Evolutionary conservation across 208 protist genomes (phyloP).

Genomic region (Trypanosoma caninum): DNA sequence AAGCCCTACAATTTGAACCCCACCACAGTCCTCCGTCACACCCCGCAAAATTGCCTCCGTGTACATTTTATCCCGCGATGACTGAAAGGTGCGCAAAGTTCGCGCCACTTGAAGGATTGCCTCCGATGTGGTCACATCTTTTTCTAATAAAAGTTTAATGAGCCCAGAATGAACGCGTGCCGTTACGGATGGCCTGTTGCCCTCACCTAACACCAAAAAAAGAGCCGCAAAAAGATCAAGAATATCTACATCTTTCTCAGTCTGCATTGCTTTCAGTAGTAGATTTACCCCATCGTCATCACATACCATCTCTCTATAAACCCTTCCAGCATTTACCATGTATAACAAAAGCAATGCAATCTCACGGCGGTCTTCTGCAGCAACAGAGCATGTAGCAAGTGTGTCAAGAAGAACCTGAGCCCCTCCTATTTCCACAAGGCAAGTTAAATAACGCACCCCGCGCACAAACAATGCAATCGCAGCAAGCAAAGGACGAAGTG

Average conservation of each 20-base stretch:
- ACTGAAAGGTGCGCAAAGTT: conserved; percentile 62
- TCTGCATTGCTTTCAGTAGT: conserved; percentile 52
- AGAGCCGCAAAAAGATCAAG: conserved; percentile 54
- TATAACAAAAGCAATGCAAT: conserved; percentile 68
- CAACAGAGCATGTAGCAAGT: conserved; percentile 18
- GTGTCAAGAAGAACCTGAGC: conserved; percentile 56
- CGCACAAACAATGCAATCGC: conserved; percentile 74
- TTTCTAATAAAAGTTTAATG: conserved; percentile 35
- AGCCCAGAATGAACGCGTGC: conserved; percentile 58
- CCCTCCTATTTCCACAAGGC: conserved; percentile 72
- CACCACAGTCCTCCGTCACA: conserved; percentile 7
- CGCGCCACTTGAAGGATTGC: conserved; percentile 49
- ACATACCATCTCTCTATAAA: conserved; percentile 88
- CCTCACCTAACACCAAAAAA: conserved; percentile 62
- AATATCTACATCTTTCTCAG: conserved; percentile 45
- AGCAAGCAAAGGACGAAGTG: conserved; percentile 49
- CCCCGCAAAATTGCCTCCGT: conserved; percentile 5
- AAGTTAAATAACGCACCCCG: conserved; percentile 66
- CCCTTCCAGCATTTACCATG: conserved; percentile 77
- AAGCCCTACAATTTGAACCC: conserved; percentile 18
- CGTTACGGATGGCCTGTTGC: conserved; percentile 41
- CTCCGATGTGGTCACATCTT: conserved; percentile 12
- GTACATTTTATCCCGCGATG: conserved; percentile 54
- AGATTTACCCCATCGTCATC: conserved; percentile 56
- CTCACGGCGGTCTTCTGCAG: conserved; percentile 39